Base-by-base conservation (phyloP, 1,284 basidiomycete genomes). In the Cutaneotrichosporon dermatis region DNA sequence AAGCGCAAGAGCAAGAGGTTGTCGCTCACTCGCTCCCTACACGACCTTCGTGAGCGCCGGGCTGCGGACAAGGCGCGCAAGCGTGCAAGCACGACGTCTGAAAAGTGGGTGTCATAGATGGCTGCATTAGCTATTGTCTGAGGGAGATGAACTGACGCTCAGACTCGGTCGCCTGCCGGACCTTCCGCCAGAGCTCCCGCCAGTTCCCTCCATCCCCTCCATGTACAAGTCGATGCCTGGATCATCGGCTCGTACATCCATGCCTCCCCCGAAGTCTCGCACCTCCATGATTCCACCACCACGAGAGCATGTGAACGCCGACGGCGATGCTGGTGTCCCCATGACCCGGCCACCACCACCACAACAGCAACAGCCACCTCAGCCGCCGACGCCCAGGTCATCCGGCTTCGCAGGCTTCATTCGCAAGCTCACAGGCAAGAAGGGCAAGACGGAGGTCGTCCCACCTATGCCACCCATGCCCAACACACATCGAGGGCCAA, bases 21-120 rank as follows among this genome's bases (percentile, higher is more conserved):
- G 3, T 62, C 61, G 1, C 33, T 62, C 3, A 54, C 61, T 6
- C 50, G 54, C 8, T 62, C 61, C 1, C 37, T 62, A 3, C 57
- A 54, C 34, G 55, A 44, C 39, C 44, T 62, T 6, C 57, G 57
- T 9, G 57, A 56, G 45, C 55, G 52, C 37, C 35, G 50, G 4
- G 53, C 42, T 11, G 13, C 36, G 3, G 54, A 58, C 40, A 55
- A 62, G 53, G 52, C 52, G 2, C 34, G 55, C 4, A 51, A 46
- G 4, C 45, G 60, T 1, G 33, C 35, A 1, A 62, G 57, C 48
- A 39, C 51, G 0, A 15, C 44, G 41, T 50, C 60, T 9, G 54
- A 52, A 8, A 56, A 57, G 61, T 62, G 42, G 34, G 60, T 25
- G 25, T 25, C 25, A 25, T 25, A 25, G 25, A 25, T 25, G 25